Conservation (phyloP, 129 eudicot species). For the Kitagawia praeruptora region DNA sequence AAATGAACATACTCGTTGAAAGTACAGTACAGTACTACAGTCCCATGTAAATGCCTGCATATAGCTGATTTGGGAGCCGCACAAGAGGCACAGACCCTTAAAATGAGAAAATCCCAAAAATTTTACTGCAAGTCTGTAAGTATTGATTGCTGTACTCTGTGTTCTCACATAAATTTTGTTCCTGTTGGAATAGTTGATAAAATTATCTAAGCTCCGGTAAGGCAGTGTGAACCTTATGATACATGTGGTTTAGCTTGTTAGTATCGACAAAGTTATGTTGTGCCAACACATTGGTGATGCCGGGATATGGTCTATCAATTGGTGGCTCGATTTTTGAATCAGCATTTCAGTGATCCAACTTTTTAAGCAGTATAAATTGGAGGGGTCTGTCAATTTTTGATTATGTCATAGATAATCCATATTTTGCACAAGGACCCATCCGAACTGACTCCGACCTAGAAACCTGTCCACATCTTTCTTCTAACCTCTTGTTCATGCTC, state of each 20-base stretch:
- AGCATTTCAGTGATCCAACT: background rate
- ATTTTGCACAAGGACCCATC: background rate
- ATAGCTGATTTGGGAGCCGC: background rate
- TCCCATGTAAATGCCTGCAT: background rate
- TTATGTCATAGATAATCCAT: background rate
- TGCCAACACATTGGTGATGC: background rate
- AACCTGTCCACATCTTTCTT: background rate
- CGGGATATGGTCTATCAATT: background rate
- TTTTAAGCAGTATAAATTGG: background rate
- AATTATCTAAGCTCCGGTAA: background rate
- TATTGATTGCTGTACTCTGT: background rate
- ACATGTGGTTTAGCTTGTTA: background rate
- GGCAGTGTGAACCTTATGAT: background rate
- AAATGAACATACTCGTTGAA: background rate
- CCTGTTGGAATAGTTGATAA: background rate
- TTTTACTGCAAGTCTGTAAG: background rate
- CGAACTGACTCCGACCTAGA: background rate
- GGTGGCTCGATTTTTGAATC: background rate
- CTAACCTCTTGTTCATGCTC: background rate
- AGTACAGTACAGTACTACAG: background rate
- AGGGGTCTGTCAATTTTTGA: background rate
- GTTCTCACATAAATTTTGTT: too few species aligned
- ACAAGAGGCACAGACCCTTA: background rate
- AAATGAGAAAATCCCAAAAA: background rate
- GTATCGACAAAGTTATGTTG: background rate